These are phyloP conservation scores for Colletotrichum godetiae DNA, from an alignment of 2,329 filamentous ascomycete genomes.

Conservation along the genomic window DNA sequence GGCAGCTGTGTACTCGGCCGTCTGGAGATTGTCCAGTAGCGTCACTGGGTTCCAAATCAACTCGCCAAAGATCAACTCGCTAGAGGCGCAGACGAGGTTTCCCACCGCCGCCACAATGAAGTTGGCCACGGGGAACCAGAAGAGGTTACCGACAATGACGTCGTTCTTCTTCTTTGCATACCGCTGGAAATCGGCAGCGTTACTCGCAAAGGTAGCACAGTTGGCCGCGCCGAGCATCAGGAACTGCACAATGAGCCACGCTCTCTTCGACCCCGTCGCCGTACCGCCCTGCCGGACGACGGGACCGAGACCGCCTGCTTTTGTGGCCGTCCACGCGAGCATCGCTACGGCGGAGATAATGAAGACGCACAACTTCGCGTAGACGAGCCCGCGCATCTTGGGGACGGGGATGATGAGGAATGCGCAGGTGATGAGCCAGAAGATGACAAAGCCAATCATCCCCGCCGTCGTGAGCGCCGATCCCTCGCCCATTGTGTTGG, in stretches of 20 bases:
- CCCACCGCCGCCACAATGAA: slow-evolving; percentile 52
- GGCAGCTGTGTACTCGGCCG: slow-evolving; percentile 44
- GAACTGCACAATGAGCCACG: slow-evolving; percentile 51
- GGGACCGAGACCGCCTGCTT: slow-evolving; percentile 75
- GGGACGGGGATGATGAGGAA: slow-evolving; percentile 49
- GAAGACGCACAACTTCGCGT: slow-evolving; percentile 47
- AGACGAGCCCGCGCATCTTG: slow-evolving; percentile 36
- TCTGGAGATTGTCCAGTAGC: slow-evolving; percentile 48
- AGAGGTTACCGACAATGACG: slow-evolving; percentile 51
- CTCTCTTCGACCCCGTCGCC: slow-evolving; percentile 54
- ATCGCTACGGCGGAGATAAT: slow-evolving; percentile 51
- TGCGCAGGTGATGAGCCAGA: slow-evolving; percentile 52
- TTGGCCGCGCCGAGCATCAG: slow-evolving; percentile 49
- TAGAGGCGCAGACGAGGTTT: slow-evolving; percentile 48
- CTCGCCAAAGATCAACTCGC: slow-evolving; percentile 39
- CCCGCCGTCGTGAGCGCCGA: slow-evolving; percentile 52
- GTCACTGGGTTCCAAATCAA: slow-evolving; percentile 42
- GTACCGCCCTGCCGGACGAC: slow-evolving; percentile 73
- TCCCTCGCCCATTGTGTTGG: slow-evolving; percentile 51
- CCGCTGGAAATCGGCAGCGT: slow-evolving; percentile 56
- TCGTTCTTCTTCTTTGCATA: slow-evolving; percentile 54
- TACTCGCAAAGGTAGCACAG: slow-evolving; percentile 51
- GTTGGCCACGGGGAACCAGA: slow-evolving; percentile 54
- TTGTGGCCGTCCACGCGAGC: slow-evolving; percentile 71
- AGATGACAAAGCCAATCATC: slow-evolving; percentile 55